Evolutionary conservation across 2,329 filamentous ascomycete genomes (phyloP).

Genomic region (Pseudogymnoascus verrucosus): DNA sequence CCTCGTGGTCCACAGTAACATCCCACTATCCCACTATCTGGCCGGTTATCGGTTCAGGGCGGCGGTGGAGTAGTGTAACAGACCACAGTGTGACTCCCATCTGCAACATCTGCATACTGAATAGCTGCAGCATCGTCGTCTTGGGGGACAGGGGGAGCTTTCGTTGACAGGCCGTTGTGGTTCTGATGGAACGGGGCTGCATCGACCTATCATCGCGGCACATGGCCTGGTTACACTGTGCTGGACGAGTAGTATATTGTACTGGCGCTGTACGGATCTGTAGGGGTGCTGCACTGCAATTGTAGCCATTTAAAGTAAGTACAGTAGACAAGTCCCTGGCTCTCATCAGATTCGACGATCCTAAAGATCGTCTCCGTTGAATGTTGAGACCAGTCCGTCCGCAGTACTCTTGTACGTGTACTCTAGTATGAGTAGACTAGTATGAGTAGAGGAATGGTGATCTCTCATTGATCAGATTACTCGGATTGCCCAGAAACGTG

Average conservation of each 20-base stretch:
- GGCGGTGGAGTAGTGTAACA: background rate
- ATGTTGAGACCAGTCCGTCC: background rate
- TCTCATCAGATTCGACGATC: background rate
- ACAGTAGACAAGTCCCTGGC: background rate
- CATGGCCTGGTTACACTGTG: background rate
- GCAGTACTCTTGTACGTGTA: too few relatives aligned
- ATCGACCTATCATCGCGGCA: conserved; percentile 7
- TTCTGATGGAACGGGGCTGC: background rate
- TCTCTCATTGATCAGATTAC: background rate
- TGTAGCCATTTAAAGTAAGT: background rate
- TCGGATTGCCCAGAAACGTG: background rate
- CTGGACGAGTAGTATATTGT: background rate
- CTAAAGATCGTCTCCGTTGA: background rate
- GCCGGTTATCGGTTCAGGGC: background rate
- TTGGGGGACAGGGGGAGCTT: background rate
- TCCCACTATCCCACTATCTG: background rate
- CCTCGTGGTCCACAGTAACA: background rate
- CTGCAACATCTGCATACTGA: background rate
- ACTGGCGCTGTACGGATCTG: background rate
- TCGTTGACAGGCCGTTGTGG: conserved; percentile 1
- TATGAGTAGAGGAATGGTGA: background rate
- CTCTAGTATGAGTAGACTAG: background rate
- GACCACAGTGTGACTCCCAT: background rate
- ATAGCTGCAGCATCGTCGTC: background rate
- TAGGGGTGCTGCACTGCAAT: background rate